Base-by-base conservation (phyloP, 2,329 filamentous ascomycete genomes). In the Beauveria sp. region DNA sequence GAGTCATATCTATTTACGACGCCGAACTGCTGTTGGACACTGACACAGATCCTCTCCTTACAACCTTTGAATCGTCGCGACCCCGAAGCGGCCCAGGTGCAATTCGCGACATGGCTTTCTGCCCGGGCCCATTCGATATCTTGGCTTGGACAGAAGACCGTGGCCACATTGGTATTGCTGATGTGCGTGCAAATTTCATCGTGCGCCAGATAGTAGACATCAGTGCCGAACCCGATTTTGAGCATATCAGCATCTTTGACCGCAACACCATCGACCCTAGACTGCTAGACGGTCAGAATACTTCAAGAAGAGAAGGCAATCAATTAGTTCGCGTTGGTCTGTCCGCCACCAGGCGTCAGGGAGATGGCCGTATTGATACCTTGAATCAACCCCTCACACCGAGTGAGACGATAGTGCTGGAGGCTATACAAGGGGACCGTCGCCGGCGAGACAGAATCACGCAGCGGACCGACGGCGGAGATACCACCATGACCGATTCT, bases 71-170 rank as follows among this genome's bases (percentile, higher is more conserved):
- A 62, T 92, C 92, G 18, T 92, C 92, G 0, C 81, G 91, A 63
- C 84, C 90, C 0, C 82, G 84, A 63, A 81, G 79, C n/a, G 81
- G 84, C 24, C 80, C 83, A 22, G 93, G 93, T 48, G 92, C 93
- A 37, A 86, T 97, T 58, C 84, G 94, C 64, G 91, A 92, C 63
- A 96, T 97, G 89, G 83, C 88, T 1, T 99, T 99, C 71, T 92
- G 90, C 5, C 92, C 93, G 0, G 89, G 90, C 1, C 91, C 92
- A 0, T 93, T 88, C 79, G 93, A 97, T 70, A 83, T 99, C 20
- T 78, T 99, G 46, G 89, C 96, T 7, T 97, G 94, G 92, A 90
- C 92, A 9, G 94, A 99, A 73, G 90, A 96, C 68, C 87, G 90
- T 64, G 89, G 88, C 3, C 81, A 86, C 61, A 79, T 92, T 18